Evolutionary conservation across 2,329 filamentous ascomycete genomes (phyloP), one percentile per base, ranked within the genome.

Genomic region (Xylaria sp.): DNA sequence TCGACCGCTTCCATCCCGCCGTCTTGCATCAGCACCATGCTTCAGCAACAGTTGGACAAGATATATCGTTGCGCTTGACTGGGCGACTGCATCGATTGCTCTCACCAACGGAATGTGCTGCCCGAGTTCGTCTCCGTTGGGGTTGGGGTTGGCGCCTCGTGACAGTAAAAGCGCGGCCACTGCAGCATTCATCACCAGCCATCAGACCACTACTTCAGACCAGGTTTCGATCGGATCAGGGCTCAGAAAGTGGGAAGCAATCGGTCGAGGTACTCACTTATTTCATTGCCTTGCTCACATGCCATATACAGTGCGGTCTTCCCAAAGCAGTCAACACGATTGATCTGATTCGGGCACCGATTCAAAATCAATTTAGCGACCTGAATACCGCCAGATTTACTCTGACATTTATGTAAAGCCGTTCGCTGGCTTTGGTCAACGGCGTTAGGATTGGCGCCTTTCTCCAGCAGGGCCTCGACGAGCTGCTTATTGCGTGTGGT

Each of bases 251-350:
- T 16, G 16, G 5, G 11, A 30, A 47, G 5, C 13, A 23, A 34
- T 9, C 16, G 44, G 18, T 18, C n/a, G 7, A 35, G 13, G n/a
- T 48, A 57, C 60, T 62, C 13, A 62, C 60, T 72, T 6, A 58
- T 60, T 42, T 63, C 58, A 34, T 73, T 73, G 2, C 68, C 68
- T 52, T 66, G 66, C 53, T 72, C 69, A 46, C 67, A 70, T 1
- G 70, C 70, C 62, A 70, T 67, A 47, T 66, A 70, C 1, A 72
- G 63, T 2, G 71, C 69, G 13, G 70, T 72, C 51, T 71, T 71
- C 9, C 66, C 67, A 50, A 65, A 64, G 30, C 57, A 58, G 53
- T 72, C 68, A 13, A 60, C 18, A 3, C 54, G 30, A 46, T 72
- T 54, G 9, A 71, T 39, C 2, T 69, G 54, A 2, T 55, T 48